These are phyloP conservation scores for Scheffersomyces amazonensis DNA, from an alignment of 805 yeast species.

Conservation along the genomic window DNA sequence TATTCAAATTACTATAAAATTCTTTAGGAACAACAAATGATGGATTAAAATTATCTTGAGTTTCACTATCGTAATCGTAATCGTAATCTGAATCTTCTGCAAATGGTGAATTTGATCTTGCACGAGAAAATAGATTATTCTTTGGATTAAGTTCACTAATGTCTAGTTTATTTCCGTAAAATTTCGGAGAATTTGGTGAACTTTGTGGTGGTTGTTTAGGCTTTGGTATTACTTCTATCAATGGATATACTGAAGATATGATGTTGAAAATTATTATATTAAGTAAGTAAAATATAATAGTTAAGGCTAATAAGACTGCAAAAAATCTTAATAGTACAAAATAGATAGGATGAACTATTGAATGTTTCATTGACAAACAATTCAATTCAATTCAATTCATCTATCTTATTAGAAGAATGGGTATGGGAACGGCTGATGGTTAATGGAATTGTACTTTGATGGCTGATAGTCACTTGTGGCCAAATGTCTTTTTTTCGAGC, in stretches of 20 bases:
- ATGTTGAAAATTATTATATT: background rate
- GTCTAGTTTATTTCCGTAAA: no score
- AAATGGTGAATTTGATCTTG: background rate
- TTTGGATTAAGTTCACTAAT: no score
- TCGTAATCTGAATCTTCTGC: conserved; percentile 1
- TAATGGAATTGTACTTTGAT: no score
- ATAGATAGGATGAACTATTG: background rate
- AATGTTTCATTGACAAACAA: background rate
- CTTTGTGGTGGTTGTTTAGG: no score
- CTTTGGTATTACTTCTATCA: background rate
- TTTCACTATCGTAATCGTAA: conserved; percentile 5
- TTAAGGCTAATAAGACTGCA: background rate
- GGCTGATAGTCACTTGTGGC: no score
- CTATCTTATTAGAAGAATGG: background rate
- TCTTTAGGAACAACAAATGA: conserved; percentile 7
- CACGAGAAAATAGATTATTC: background rate
- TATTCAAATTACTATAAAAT: conserved; percentile 28
- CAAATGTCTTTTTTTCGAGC: no score
- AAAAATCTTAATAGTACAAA: background rate
- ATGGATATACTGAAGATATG: background rate
- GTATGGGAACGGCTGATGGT: no score
- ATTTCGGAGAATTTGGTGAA: no score
- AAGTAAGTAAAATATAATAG: background rate
- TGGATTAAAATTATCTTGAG: conserved; percentile 4
- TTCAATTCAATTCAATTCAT: no score